phyloP scores from a whole-genome alignment of 768 basidiomycete genomes.

The Phlebiopsis flavidoalba region DNA sequence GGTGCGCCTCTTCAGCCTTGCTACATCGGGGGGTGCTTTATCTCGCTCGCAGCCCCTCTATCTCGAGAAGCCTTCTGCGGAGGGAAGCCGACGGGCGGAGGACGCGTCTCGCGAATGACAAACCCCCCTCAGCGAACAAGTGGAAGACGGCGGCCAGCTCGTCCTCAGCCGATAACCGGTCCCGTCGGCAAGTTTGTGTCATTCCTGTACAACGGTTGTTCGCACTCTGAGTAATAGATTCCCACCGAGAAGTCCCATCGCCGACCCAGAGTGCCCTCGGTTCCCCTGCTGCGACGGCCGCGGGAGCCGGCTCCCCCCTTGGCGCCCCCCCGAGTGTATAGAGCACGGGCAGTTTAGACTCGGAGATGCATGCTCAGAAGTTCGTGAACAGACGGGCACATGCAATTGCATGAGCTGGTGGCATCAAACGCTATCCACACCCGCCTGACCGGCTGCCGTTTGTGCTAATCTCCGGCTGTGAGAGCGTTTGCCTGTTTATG shows the following conservation, averaged over 20 bases:
- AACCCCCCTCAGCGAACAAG: constrained; percentile 40
- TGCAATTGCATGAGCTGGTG: neutral
- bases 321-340: neutral
- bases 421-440: neutral
- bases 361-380: neutral
- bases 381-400: neutral
- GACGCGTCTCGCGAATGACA: constrained; percentile 40
- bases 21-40: neutral
- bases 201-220: neutral
- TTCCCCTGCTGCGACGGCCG: neutral
- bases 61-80: constrained; percentile 27
- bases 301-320: neutral
- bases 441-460: neutral
- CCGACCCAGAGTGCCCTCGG: neutral
- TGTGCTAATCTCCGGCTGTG: neutral
- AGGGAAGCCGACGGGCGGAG: constrained; percentile 22
- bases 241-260: neutral
- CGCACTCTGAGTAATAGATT: neutral
- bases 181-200: neutral
- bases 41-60: constrained; percentile 34
- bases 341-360: neutral
- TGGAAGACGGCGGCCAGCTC: constrained; percentile 45
- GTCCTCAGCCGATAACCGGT: constrained; percentile 5
- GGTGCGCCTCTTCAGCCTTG: constrained; percentile 23
- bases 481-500: neutral